These are phyloP conservation scores for Pseudogymnoascus sp. DNA, from an alignment of 2,329 filamentous ascomycete species.

Conservation along the genomic window DNA sequence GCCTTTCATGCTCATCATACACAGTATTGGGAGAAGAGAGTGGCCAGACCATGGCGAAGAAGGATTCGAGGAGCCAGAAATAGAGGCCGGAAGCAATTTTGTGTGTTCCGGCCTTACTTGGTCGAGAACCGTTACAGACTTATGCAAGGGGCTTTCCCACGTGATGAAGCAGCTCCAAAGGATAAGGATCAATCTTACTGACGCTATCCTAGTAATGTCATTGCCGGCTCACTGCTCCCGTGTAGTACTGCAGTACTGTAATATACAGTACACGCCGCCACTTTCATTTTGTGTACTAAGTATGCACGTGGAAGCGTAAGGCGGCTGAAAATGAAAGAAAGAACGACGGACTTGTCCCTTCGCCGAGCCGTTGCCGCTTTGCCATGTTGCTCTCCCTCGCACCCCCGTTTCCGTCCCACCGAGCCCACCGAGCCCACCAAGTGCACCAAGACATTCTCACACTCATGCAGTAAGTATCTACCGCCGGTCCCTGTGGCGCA, in stretches of 20 bases:
- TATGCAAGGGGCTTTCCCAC: background rate
- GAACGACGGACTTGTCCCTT: background rate
- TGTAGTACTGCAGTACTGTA: background rate
- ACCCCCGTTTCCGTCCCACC: constrained; percentile 1
- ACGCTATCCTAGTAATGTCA: background rate
- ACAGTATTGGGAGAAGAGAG: background rate
- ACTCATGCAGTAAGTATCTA: background rate
- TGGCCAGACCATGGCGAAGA: background rate
- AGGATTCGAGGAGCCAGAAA: constrained; percentile 3
- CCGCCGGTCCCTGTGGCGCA: background rate
- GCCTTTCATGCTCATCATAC: background rate
- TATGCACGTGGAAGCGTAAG: background rate
- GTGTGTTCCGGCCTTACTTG: background rate
- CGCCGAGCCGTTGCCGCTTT: background rate
- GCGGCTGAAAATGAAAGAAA: background rate
- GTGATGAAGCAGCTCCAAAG: background rate
- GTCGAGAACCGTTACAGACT: background rate
- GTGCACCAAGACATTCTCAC: background rate
- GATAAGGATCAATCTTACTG: background rate
- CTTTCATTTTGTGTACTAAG: background rate
- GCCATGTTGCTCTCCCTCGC: constrained; percentile 2
- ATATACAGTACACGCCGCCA: background rate
- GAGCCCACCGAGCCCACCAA: background rate
- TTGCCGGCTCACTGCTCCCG: background rate
- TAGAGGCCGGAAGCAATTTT: background rate